Evolutionary conservation across 495 filamentous ascomycete genomes (phyloP), one percentile per base, ranked within the genome.

Genomic region (Hypomontagnella monticulosa): DNA sequence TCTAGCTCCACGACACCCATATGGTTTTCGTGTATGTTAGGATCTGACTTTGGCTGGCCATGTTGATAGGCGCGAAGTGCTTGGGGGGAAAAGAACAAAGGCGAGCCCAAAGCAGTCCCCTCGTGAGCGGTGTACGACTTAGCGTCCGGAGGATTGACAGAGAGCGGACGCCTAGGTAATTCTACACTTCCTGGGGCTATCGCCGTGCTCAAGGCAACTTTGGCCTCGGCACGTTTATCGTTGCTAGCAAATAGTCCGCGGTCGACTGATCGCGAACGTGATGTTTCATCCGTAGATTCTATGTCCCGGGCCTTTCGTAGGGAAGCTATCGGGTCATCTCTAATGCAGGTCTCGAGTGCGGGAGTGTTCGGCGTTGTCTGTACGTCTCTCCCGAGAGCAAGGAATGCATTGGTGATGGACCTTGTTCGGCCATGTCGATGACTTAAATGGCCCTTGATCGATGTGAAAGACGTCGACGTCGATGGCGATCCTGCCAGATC

Each of bases 181-280:
- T 88, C 83, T 42, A 90, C 74, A 55, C 83, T 86, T 5, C 88
- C 88, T n/a, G 84, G 80, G 0, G 88, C 88, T 40, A 87, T 76
- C 4, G 86, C 82, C 27, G 81, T 85, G 61, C 83, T 90, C 41
- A 90, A 65, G 16, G 85, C 84, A 15, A 89, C 77, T 64, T 81
- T 87, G 11, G 90, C 83, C 58, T 87, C 88, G 16, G 87, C 84
- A 66, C 85, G 87, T 63, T 85, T 86, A 57, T 91, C 86, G 46
- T 70, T 73, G 57, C 75, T 81, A 12, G 81, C 83, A 43, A 87
- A 78, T 20, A 86, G 69, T 1, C 78, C 80, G 16, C 84, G 72
- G 52, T 91, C 88, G 11, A 85, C 82, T 1, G 87, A 87, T 12
- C 80, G 79, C 8, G 86, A 77, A 58, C 83, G 73, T 27, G 73